Evolutionary conservation across 177 flowering plant genomes (phyloP).

Genomic region (Vitis hybrid): DNA sequence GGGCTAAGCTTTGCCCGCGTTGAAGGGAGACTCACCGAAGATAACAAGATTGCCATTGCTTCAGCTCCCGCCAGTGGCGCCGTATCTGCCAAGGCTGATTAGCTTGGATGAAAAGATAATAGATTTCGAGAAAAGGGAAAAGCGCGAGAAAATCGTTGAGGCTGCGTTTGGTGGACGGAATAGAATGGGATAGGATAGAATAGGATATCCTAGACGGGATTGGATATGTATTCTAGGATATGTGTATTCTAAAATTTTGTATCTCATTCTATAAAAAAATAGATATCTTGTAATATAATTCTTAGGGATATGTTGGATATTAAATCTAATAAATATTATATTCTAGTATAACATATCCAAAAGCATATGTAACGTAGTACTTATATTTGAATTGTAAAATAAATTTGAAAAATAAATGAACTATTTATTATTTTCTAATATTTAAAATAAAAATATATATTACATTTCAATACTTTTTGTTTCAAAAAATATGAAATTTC

Average conservation of each 20-base stretch:
- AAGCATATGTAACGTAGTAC: not conserved
- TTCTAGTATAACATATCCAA: not conserved
- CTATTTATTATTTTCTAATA: not conserved
- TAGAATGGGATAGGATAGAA: not conserved
- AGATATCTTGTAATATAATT: too few species aligned
- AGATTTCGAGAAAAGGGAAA: too few species aligned
- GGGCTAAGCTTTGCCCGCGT: slow-evolving; percentile 8
- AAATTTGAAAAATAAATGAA: too few species aligned
- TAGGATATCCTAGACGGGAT: not conserved
- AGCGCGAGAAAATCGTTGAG: too few species aligned
- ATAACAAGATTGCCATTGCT: slow-evolving; percentile 31
- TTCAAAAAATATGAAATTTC: too few species aligned
- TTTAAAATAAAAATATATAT: too few species aligned
- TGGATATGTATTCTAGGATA: not conserved
- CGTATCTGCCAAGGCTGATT: not conserved
- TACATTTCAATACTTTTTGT: too few species aligned
- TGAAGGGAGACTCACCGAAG: slow-evolving; percentile 17
- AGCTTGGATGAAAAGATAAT: not conserved
- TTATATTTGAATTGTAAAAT: not conserved
- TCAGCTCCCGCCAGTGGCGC: not conserved
- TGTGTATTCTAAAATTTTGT: not conserved
- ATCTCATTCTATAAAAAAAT: too few species aligned
- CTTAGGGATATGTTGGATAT: not conserved
- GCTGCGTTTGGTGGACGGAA: not conserved
- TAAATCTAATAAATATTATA: too few species aligned